phyloP scores from a whole-genome alignment of 805 yeast genomes.

The Soucietia sequanensis region DNA sequence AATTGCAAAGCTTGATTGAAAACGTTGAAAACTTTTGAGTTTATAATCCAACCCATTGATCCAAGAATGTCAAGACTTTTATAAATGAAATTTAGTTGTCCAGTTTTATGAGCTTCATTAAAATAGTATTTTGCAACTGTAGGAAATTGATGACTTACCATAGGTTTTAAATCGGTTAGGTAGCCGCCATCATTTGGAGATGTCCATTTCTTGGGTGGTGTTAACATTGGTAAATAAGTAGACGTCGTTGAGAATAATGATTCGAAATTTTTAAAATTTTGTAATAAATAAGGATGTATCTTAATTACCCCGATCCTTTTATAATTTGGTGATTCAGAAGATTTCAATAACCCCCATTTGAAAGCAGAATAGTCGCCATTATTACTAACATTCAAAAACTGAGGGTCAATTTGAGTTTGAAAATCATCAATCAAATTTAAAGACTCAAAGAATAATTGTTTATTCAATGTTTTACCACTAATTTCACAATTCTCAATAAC shows the following conservation, averaged over 20 bases:
- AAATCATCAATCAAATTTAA: conserved; percentile 4
- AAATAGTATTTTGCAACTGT: conserved; percentile 17
- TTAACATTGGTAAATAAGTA: conserved; percentile 35
- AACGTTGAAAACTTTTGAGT: conserved; percentile 20
- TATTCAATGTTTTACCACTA: conserved; percentile 1
- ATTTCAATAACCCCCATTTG: conserved; percentile 4
- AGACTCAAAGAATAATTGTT: conserved; percentile 7
- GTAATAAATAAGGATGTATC: conserved; percentile 21
- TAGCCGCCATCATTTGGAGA: conserved; percentile 36
- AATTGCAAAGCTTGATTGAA: conserved; percentile 18
- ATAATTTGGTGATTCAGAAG: background rate
- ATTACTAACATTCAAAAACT: conserved; percentile 3
- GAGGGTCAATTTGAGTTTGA: background rate
- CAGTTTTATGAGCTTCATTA: conserved; percentile 24
- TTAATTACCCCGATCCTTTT: conserved; percentile 16
- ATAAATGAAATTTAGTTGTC: conserved; percentile 31
- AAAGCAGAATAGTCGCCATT: conserved; percentile 10
- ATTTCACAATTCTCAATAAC: conserved; percentile 13
- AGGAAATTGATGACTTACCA: conserved; percentile 19
- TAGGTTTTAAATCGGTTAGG: conserved; percentile 21
- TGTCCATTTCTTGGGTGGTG: conserved; percentile 37
- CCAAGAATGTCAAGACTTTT: conserved; percentile 28
- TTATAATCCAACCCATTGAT: conserved; percentile 35
- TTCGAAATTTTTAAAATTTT: conserved; percentile 10
- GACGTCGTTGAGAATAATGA: conserved; percentile 10